phyloP scores from a whole-genome alignment of 2,329 filamentous ascomycete species.

The Drechslera avenae region DNA sequence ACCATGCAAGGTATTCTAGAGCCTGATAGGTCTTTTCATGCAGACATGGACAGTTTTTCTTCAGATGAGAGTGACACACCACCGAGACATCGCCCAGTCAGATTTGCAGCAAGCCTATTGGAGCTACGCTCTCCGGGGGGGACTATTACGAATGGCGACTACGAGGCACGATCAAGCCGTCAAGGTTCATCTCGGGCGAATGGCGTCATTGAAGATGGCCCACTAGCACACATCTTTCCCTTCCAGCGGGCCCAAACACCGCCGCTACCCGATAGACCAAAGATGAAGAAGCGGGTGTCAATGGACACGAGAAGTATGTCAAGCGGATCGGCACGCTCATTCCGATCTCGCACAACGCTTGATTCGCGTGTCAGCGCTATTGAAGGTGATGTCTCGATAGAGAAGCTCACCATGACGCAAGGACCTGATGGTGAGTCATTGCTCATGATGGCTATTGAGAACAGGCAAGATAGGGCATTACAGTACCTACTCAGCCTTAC shows the following conservation, averaged over 20 bases:
- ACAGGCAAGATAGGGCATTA: constrained; percentile 72
- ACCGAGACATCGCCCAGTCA: constrained; percentile 33
- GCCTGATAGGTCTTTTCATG: constrained; percentile 59
- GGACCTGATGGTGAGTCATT: constrained; percentile 78
- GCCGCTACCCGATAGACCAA: constrained; percentile 55
- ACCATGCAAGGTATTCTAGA: constrained; percentile 82
- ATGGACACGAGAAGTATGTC: constrained; percentile 91
- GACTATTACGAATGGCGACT: constrained; percentile 39
- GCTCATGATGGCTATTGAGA: constrained; percentile 60
- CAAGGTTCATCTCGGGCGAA: constrained; percentile 27
- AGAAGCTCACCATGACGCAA: constrained; percentile 74
- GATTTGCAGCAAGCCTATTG: constrained; percentile 40
- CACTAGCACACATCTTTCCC: constrained; percentile 84
- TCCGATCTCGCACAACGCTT: constrained; percentile 79
- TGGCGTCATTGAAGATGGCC: constrained; percentile 41
- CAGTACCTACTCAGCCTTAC: constrained; percentile 78
- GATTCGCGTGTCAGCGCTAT: constrained; percentile 66
- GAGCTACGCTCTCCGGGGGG: constrained; percentile 35
- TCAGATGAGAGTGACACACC: constrained; percentile 36
- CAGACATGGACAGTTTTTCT: constrained; percentile 35
- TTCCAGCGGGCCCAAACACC: constrained; percentile 70
- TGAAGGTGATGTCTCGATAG: constrained; percentile 85
- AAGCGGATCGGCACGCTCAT: constrained; percentile 81
- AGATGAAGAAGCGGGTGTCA: constrained; percentile 75
- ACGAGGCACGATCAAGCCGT: constrained; percentile 24